phyloP scores from a whole-genome alignment of 805 yeast genomes.

The Ogataea neopini region DNA sequence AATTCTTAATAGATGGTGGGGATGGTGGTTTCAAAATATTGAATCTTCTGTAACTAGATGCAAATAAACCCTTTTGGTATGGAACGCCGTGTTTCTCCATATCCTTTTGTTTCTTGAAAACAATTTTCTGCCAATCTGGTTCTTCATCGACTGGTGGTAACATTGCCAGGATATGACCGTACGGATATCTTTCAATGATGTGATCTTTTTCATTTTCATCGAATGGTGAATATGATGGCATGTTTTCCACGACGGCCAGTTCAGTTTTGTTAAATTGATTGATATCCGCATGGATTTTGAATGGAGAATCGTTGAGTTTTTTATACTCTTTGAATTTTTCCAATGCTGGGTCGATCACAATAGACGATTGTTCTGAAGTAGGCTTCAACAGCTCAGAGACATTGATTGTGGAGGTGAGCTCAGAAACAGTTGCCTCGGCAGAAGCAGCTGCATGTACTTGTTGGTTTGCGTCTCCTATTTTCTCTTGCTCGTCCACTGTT shows the following conservation, averaged over 20 bases:
- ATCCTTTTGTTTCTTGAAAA: slow-evolving; percentile 50
- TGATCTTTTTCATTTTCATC: slow-evolving; percentile 37
- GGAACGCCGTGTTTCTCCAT: slow-evolving; percentile 41
- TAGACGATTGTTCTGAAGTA: background rate
- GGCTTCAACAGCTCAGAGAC: slow-evolving; percentile 3
- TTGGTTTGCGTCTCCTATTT: too few species aligned
- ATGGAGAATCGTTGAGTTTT: slow-evolving; percentile 35
- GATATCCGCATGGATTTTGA: slow-evolving; percentile 46
- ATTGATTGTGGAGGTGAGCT: background rate
- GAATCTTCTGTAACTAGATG: slow-evolving; percentile 53
- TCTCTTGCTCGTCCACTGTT: background rate
- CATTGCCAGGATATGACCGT: slow-evolving; percentile 64
- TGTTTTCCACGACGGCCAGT: slow-evolving; percentile 46
- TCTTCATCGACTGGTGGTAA: slow-evolving; percentile 65
- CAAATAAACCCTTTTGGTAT: slow-evolving; percentile 57
- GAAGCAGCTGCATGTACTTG: too few species aligned
- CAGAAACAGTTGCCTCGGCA: too few species aligned
- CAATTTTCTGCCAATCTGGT: slow-evolving; percentile 56
- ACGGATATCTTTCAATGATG: slow-evolving; percentile 30
- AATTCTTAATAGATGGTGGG: slow-evolving; percentile 81
- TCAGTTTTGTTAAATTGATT: slow-evolving; percentile 47
- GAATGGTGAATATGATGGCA: slow-evolving; percentile 51
- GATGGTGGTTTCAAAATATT: slow-evolving; percentile 80
- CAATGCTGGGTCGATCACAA: slow-evolving; percentile 1
- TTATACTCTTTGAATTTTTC: slow-evolving; percentile 27